These are phyloP conservation scores for Dactylonectria estremocensis DNA, from an alignment of 2,329 filamentous ascomycete genomes.

Conservation along the genomic window DNA sequence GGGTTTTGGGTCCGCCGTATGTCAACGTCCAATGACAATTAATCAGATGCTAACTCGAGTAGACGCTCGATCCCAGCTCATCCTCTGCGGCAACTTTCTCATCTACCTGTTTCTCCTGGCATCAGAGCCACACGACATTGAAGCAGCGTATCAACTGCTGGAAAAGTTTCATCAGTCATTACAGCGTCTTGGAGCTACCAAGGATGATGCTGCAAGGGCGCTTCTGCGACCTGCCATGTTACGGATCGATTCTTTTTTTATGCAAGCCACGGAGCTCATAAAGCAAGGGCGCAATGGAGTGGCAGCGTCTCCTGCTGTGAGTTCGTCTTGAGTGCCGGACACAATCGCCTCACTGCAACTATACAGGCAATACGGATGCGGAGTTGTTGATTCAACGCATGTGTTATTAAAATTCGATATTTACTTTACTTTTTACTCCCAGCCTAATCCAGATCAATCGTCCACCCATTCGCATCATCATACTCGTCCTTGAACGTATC, in stretches of 20 bases:
- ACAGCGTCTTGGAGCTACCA: constrained; percentile 52
- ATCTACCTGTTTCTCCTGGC: constrained; percentile 64
- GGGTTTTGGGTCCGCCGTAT: constrained; percentile 63
- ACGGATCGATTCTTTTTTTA: constrained; percentile 59
- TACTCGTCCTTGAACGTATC: constrained; percentile 42
- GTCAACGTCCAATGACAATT: constrained; percentile 39
- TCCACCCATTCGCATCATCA: constrained; percentile 29
- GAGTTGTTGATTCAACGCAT: too few relatives aligned
- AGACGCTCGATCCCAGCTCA: constrained; percentile 60
- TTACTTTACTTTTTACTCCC: too few relatives aligned
- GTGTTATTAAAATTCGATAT: too few relatives aligned
- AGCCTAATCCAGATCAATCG: not conserved
- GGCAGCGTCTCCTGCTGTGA: not conserved
- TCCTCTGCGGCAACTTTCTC: constrained; percentile 64
- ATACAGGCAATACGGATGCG: too few relatives aligned
- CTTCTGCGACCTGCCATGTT: constrained; percentile 56
- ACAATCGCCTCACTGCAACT: too few relatives aligned
- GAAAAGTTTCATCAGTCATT: constrained; percentile 56
- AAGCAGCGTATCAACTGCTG: constrained; percentile 54
- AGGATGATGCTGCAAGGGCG: constrained; percentile 50
- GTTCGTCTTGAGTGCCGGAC: not conserved
- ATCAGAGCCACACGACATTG: constrained; percentile 53
- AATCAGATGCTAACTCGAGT: constrained; percentile 14
- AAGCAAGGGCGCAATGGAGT: constrained; percentile 40
- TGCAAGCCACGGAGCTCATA: constrained; percentile 52